phyloP scores from a whole-genome alignment of 75 land plant species.

The Pinus albicaulis region DNA sequence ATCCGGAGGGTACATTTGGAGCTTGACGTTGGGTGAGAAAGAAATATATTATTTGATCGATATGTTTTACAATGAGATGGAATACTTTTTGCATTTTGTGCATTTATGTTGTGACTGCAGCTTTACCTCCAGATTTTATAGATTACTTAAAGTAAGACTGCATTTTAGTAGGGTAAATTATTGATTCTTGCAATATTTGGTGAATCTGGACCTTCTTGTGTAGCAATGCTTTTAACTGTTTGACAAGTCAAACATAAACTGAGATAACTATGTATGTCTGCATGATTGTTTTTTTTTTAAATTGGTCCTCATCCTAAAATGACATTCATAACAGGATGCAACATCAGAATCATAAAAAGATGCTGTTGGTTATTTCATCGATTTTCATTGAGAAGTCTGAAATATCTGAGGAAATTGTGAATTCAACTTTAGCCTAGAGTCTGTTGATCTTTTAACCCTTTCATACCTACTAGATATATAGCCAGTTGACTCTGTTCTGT shows the following conservation, averaged over 20 bases:
- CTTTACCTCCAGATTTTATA: too few species aligned
- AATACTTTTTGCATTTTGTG: neutral
- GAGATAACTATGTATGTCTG: neutral
- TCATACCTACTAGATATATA: neutral
- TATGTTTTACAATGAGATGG: neutral
- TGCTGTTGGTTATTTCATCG: too few species aligned
- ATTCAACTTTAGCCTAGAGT: neutral
- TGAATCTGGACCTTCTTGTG: neutral
- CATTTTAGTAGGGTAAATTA: neutral
- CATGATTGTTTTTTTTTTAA: neutral
- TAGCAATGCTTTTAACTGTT: neutral
- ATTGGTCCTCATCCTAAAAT: neutral
- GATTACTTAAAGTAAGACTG: too few species aligned
- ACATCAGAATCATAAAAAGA: neutral
- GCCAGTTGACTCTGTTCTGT: neutral
- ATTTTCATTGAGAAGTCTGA: neutral
- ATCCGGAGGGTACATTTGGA: slow-evolving; percentile 50
- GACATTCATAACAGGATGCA: neutral
- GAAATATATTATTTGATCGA: neutral
- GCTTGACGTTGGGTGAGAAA: slow-evolving; percentile 61
- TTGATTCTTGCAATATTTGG: neutral
- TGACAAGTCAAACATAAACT: neutral
- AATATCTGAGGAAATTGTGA: neutral
- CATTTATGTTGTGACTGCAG: neutral
- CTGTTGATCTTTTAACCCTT: neutral